phyloP scores from a whole-genome alignment of 108 stramenopile genomes.

The Cyclotella baltica region DNA sequence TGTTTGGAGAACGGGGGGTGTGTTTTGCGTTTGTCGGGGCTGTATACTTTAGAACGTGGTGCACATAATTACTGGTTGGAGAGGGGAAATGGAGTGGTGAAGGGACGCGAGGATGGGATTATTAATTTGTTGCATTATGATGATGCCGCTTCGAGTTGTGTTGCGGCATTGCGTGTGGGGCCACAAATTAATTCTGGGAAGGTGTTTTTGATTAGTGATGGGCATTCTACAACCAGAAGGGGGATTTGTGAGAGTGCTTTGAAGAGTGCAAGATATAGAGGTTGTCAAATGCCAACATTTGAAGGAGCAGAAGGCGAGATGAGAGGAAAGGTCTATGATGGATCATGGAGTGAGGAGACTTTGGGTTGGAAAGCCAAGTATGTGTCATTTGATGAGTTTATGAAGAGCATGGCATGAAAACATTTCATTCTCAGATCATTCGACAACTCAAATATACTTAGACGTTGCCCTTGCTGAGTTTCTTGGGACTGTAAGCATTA shows the following conservation, averaged over 20 bases:
- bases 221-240: conserved; percentile 73
- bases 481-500: no score
- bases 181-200: conserved; percentile 51
- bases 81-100: conserved; percentile 58
- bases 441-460: no score
- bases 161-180: conserved; percentile 69
- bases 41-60: conserved; percentile 83
- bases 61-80: conserved; percentile 90
- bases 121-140: conserved; percentile 92
- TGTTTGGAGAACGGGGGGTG: conserved; percentile 63
- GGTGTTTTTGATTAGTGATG: conserved; percentile 86
- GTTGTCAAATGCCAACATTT: conserved; percentile 70
- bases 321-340: conserved; percentile 86
- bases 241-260: conserved; percentile 86
- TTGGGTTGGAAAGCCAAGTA: conserved; percentile 82
- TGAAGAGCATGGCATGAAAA: conserved; percentile 48
- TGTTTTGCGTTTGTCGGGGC: conserved; percentile 75
- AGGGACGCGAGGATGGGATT: conserved; percentile 81
- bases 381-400: conserved; percentile 83
- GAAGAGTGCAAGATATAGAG: conserved; percentile 59
- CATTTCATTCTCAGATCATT: neutral
- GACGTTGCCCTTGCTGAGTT: no score
- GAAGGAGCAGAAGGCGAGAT: conserved; percentile 56
- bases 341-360: conserved; percentile 65
- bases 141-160: conserved; percentile 79